Conservation (phyloP, 805 yeast species). For the Kodamaea jinghongensis region DNA sequence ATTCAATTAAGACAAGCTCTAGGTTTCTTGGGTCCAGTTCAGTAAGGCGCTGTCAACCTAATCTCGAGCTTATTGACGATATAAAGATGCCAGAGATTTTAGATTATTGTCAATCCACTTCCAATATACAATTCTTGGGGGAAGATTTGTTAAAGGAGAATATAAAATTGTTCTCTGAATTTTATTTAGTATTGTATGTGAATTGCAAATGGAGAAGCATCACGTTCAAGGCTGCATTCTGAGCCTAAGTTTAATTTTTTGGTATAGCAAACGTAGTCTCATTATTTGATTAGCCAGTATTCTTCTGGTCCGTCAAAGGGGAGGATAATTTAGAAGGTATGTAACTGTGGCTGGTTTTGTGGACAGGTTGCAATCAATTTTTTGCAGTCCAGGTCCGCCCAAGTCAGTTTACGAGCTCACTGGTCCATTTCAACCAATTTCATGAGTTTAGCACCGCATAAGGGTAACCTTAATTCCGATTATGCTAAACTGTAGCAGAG, state of each 20-base stretch:
- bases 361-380: too few relatives aligned
- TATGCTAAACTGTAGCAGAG: too few relatives aligned
- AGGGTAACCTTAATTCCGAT: too few relatives aligned
- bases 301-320: too few relatives aligned
- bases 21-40: neutral
- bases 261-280: too few relatives aligned
- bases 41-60: conserved; percentile 1
- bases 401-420: too few relatives aligned
- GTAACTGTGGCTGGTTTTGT: too few relatives aligned
- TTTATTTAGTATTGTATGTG: conserved; percentile 6
- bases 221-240: neutral
- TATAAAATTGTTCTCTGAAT: conserved; percentile 2
- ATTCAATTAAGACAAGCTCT: neutral
- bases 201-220: conserved; percentile 3
- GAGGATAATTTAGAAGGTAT: too few relatives aligned
- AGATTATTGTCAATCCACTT: neutral
- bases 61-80: neutral
- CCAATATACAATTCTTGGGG: neutral
- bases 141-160: neutral
- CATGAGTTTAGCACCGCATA: too few relatives aligned
- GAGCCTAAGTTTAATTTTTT: neutral
- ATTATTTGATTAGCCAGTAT: too few relatives aligned
- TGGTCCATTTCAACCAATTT: too few relatives aligned
- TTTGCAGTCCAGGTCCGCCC: too few relatives aligned
- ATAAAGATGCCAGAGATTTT: neutral